phyloP scores from a whole-genome alignment of 192 early-diverging fungal species.

The Backusella mclennaniae region DNA sequence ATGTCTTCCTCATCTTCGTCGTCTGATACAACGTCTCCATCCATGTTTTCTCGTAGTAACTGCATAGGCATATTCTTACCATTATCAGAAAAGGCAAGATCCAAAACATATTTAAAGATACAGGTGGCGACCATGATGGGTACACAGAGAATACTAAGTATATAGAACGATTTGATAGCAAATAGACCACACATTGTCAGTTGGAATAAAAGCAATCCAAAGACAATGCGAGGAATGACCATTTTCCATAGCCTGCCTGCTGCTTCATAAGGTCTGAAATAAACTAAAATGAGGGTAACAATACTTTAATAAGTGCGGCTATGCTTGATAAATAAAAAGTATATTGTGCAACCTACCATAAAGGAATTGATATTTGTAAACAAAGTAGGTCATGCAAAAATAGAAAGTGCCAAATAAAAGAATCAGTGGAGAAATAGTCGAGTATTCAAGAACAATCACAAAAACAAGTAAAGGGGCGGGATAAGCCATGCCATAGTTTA shows the following conservation, averaged over 20 bases:
- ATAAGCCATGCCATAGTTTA: constrained; percentile 66
- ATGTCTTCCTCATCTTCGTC: neutral
- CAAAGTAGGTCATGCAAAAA: constrained; percentile 61
- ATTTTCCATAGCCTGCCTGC: constrained; percentile 68
- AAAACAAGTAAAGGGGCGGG: constrained; percentile 66
- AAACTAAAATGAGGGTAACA: constrained; percentile 38
- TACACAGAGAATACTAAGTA: constrained; percentile 35
- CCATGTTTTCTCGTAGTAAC: constrained; percentile 16
- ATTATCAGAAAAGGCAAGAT: constrained; percentile 23
- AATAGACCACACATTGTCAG: constrained; percentile 63
- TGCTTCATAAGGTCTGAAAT: constrained; percentile 71
- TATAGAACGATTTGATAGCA: constrained; percentile 43
- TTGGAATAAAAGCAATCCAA: constrained; percentile 67
- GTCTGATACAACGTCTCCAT: neutral
- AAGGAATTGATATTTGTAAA: constrained; percentile 73
- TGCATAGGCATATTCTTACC: constrained; percentile 26
- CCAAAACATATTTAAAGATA: constrained; percentile 43
- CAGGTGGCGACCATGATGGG: constrained; percentile 48
- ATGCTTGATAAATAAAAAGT: neutral
- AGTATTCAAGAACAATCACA: constrained; percentile 68
- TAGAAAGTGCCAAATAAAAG: constrained; percentile 65
- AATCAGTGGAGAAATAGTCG: constrained; percentile 67
- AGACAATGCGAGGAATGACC: constrained; percentile 61
- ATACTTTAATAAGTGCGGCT: neutral
- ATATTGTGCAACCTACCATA: constrained; percentile 44